Evolutionary conservation across 2,329 filamentous ascomycete species (phyloP), one percentile per base, ranked within the genome.

Genomic region (Aspergillus sp.): DNA sequence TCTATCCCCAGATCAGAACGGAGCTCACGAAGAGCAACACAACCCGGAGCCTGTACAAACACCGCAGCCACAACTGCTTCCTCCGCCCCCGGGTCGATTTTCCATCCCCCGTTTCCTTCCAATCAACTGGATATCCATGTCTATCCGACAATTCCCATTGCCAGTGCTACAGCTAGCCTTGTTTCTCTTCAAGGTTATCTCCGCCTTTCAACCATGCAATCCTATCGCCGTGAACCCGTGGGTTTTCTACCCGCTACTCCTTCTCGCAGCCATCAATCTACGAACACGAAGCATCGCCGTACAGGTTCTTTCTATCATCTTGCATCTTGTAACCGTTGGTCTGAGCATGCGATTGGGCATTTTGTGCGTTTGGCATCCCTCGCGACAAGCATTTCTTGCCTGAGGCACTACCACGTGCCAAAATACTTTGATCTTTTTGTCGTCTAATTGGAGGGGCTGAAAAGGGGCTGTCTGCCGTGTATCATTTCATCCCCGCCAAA

Each of bases 161-260:
- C 65, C 58, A 39, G 42, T 69, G 5, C 50, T 77, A 13, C 83
- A 83, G 38, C 65, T 88, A 3, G 54, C 65, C 1, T 54, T 90
- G 1, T 90, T 95, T 54, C 61, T 85, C 5, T 52, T 77, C 39
- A 95, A 95, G 64, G 67, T 90, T 7, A 67, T 76, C 9, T 80
- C 81, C 0, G 66, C 93, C 7, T 74, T 78, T 3, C 74, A 77
- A 37, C 78, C 84, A 1, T 95, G 90, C 62, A 81, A 81, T 61
- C 89, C 89, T 0, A 82, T 83, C 45, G 81, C 82, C 35, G 74
- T 80, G n/a, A 83, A 77, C 36, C 71, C 80, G 6, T 78, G 78
- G 62, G 67, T 90, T 5, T 73, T 81, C 5, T 82, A 85, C 52
- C 81, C 85, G 3, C 69, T 95, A 2, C 68, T 94, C 5, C 66